A percentile compares a stretch with the other conserved stretches of the same genome.
These are phyloP conservation scores for Pythium folliculosum DNA, from an alignment of 352 stramenopile genomes.

Conservation along the genomic window DNA sequence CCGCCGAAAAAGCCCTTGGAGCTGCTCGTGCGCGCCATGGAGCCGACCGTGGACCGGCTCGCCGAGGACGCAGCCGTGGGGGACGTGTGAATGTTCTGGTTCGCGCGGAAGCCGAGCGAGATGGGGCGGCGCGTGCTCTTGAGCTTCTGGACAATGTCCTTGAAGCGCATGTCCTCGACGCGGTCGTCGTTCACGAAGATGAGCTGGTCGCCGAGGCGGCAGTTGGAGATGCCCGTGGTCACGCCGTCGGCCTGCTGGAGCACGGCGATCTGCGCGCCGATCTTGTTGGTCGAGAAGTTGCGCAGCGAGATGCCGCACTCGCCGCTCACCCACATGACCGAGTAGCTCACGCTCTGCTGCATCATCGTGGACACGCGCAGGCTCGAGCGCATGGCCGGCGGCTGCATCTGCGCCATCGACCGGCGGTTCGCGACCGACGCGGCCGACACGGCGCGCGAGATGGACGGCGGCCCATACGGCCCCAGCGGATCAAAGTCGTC, in stretches of 20 bases:
- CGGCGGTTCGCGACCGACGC: constrained; percentile 15
- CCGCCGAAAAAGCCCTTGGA: constrained; percentile 25
- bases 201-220: constrained; percentile 72
- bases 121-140: constrained; percentile 72
- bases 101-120: constrained; percentile 67
- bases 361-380: constrained; percentile 19
- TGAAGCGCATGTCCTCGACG: constrained; percentile 60
- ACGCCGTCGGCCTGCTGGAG: constrained; percentile 79
- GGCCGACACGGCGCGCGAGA: constrained; percentile 14
- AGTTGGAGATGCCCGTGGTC: constrained; percentile 77
- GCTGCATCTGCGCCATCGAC: constrained; percentile 13
- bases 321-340: constrained; percentile 80
- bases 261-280: constrained; percentile 78
- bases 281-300: constrained; percentile 77
- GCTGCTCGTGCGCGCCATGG: constrained; percentile 20
- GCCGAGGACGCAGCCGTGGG: constrained; percentile 30
- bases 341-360: constrained; percentile 43
- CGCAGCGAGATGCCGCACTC: constrained; percentile 85
- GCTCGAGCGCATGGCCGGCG: constrained; percentile 18
- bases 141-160: constrained; percentile 79
- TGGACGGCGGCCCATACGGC: neutral
- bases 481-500: constrained; percentile 4
- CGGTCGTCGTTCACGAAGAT: constrained; percentile 72
- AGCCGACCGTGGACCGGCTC: constrained; percentile 17
- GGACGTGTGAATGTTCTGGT: constrained; percentile 70